Conservation (phyloP, 2,329 filamentous ascomycete species). For the Phyllosticta citrichinensis region DNA sequence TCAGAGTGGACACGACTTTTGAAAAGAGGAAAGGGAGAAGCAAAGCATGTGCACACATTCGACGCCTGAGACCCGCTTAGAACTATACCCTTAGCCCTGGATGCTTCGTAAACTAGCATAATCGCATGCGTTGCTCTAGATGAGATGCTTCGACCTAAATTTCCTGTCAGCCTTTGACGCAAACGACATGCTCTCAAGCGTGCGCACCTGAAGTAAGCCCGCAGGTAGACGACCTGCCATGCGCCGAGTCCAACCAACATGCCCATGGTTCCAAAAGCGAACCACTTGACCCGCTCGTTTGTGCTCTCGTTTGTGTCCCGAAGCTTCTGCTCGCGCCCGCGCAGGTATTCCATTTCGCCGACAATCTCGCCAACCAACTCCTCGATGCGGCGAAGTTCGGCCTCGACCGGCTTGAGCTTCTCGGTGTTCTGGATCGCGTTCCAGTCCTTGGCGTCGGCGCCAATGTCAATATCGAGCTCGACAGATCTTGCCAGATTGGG, state of each 20-base stretch:
- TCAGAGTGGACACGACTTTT: neutral
- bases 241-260: slow-evolving; percentile 80
- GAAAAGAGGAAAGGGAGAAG: neutral
- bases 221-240: slow-evolving; percentile 96
- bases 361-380: slow-evolving; percentile 86
- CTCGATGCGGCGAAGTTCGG: slow-evolving; percentile 84
- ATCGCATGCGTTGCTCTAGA: slow-evolving; percentile 22
- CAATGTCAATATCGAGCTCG: slow-evolving; percentile 92
- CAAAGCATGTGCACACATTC: slow-evolving; percentile 5
- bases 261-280: slow-evolving; percentile 86
- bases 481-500: slow-evolving; percentile 53
- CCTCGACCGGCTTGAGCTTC: slow-evolving; percentile 96
- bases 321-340: slow-evolving; percentile 82
- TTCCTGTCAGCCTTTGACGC: neutral
- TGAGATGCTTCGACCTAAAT: slow-evolving; percentile 40
- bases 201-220: slow-evolving; percentile 82
- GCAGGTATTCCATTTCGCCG: slow-evolving; percentile 90
- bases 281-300: slow-evolving; percentile 98
- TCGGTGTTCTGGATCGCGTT: slow-evolving; percentile 89
- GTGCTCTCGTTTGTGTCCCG: slow-evolving; percentile 99
- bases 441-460: slow-evolving; percentile 97
- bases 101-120: slow-evolving; percentile 6
- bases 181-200: too few relatives aligned
- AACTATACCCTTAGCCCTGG: slow-evolving; percentile 7
- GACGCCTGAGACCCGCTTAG: slow-evolving; percentile 5